phyloP scores from a whole-genome alignment of 1,139 yeast species.

The Suhomyces bokatorum region DNA sequence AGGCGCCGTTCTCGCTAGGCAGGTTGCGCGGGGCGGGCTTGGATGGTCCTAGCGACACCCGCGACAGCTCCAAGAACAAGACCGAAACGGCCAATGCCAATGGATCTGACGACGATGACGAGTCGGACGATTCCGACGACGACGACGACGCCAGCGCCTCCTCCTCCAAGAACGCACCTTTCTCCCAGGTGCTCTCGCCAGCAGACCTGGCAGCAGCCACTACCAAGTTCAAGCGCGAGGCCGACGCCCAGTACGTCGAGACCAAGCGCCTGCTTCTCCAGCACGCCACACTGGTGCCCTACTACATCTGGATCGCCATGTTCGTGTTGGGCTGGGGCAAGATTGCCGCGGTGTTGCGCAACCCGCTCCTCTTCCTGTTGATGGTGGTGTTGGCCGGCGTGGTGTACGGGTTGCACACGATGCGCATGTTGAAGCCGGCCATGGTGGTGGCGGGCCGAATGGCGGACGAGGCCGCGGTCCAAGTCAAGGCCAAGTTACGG shows the following conservation, averaged over 20 bases:
- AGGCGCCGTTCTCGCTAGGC: conserved; percentile 1
- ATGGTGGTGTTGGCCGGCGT: conserved; percentile 56
- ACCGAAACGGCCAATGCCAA: too few relatives aligned
- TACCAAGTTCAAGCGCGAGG: conserved; percentile 68
- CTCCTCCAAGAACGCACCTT: conserved; percentile 39
- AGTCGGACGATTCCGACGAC: conserved; percentile 43
- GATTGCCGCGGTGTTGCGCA: conserved; percentile 81
- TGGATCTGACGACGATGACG: neutral
- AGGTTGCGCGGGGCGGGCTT: conserved; percentile 2
- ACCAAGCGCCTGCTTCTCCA: conserved; percentile 76
- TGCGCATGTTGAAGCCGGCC: conserved; percentile 78
- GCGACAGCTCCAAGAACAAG: neutral
- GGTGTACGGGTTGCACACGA: conserved; percentile 64
- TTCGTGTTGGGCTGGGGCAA: conserved; percentile 93
- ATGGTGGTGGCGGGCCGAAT: conserved; percentile 58
- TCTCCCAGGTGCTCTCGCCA: conserved; percentile 60
- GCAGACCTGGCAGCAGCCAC: conserved; percentile 58
- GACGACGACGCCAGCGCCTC: conserved; percentile 41
- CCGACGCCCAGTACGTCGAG: conserved; percentile 81
- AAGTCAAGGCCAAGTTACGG: conserved; percentile 59
- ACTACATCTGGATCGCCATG: conserved; percentile 72
- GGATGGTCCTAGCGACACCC: neutral
- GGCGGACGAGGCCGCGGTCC: conserved; percentile 54
- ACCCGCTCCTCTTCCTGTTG: conserved; percentile 73
- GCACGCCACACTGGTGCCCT: conserved; percentile 76